Evolutionary conservation across 2,329 filamentous ascomycete genomes (phyloP), one percentile per base, ranked within the genome.

Genomic region (Paracoccidioides lutzii): DNA sequence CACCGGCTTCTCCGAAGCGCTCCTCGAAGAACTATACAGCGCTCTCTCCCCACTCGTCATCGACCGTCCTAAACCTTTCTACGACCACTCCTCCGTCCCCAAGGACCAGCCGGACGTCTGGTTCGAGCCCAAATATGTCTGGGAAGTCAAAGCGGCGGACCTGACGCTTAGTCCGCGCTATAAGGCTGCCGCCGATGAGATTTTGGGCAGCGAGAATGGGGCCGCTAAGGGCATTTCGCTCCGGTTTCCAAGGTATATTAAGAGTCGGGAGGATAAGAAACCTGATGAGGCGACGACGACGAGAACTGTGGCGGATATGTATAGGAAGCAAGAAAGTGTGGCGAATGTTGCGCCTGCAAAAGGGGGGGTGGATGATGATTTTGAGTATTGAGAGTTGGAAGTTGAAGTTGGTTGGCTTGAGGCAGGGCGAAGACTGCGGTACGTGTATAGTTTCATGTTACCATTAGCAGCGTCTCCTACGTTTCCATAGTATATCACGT

Each of bases 101-200:
- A 91, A 95, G 72, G 90, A 97, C 68, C 93, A 98, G 69, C 93
- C 93, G 1, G 93, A 98, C 69, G 90, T 98, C 41, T 98, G 93
- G 93, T 93, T 98, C 68, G 93, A 98, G 76, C 88, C 93, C 12
- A 83, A 84, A 44, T 85, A 86, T 64, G 93, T 98, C 1, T 98
- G 93, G 93, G 93, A 98, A 73, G 90, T 98, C 63, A 95, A 91
- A 76, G 95, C 91, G 10, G 93, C 93, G 0, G 93, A 98, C 75
- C 72, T 98, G 64, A 97, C 93, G 1, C 79, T 98, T 28, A 91
- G 86, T 62, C 93, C 93, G 32, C 78, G 90, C 42, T 98, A 98
- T 73, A 89, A 90, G 72, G 93, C 93, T n/a, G 93, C 88, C 0
- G 82, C 81, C 49, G 83, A 85, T 62, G 88, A 94, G 67, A 83